phyloP scores from a whole-genome alignment of 129 eudicot species.

The Lonicera japonica region DNA sequence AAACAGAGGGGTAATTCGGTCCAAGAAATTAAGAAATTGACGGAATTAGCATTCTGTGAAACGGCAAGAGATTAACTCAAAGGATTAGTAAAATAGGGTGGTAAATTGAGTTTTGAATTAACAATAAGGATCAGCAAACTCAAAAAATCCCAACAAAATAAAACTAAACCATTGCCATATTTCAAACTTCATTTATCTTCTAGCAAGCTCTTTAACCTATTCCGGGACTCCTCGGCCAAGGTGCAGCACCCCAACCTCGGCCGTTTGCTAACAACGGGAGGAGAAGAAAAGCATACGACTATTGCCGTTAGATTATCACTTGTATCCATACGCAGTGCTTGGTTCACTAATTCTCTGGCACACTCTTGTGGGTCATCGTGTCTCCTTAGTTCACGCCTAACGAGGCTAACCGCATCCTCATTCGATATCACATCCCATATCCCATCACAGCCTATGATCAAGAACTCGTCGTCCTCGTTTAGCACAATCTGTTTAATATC shows the following conservation, averaged over 20 bases:
- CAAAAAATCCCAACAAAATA: too few relatives aligned
- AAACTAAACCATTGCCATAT: too few relatives aligned
- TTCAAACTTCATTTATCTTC: slow-evolving; percentile 25
- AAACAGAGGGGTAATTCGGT: too few relatives aligned
- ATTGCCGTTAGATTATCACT: slow-evolving; percentile 46
- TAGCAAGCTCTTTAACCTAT: slow-evolving; percentile 24
- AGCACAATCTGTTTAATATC: slow-evolving; percentile 40
- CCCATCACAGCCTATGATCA: slow-evolving; percentile 79
- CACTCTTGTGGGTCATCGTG: slow-evolving; percentile 34
- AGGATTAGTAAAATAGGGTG: too few relatives aligned
- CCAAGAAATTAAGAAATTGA: too few relatives aligned
- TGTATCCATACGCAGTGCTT: slow-evolving; percentile 24
- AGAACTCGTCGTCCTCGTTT: slow-evolving; percentile 68
- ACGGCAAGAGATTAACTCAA: too few relatives aligned
- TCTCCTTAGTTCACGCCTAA: slow-evolving; percentile 30
- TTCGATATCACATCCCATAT: slow-evolving; percentile 78
- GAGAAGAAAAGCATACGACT: slow-evolving; percentile 40
- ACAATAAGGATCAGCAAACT: too few relatives aligned
- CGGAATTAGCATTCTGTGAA: too few relatives aligned
- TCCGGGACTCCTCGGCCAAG: slow-evolving; percentile 38
- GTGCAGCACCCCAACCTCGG: slow-evolving; percentile 29
- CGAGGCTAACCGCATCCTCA: slow-evolving; percentile 40
- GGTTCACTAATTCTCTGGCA: slow-evolving; percentile 38
- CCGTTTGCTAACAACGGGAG: slow-evolving; percentile 13
- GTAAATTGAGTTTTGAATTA: too few relatives aligned